Evolutionary conservation across 495 filamentous ascomycete genomes (phyloP), one percentile per base, ranked within the genome.

Genomic region (Tirmania nivea): DNA sequence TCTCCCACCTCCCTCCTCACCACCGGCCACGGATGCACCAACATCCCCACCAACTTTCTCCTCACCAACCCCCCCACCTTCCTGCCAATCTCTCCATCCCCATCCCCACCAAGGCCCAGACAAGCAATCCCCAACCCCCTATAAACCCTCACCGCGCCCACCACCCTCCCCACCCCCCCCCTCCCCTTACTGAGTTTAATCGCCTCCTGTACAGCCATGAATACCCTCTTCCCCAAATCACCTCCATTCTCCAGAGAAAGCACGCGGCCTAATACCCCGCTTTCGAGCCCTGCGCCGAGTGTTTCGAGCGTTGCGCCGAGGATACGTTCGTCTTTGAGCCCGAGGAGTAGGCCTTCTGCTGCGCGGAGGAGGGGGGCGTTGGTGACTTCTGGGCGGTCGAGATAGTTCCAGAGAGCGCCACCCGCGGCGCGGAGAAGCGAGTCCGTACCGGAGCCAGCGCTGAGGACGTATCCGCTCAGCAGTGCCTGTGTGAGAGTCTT

Each of bases 381-480:
- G 48, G 57, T 65, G 69, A 9, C 72, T 56, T 16, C 60, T 47
- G 6, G 64, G 49, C 31, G 69, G 67, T 16, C 67, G 49, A 54
- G 59, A 60, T 34, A 64, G 59, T 19, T 71, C 65, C 75, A 71
- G 17, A 97, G 67, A 3, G 86, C 86, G 1, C 74, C 72, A 31
- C 89, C 75, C 10, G 81, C 79, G 8, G 78, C 76, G 47, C 81
- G 78, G 14, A 95, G 72, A 7, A 95, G 70, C 8, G 83, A 78
- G 60, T 95, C 86, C 20, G 87, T 80, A 12, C 86, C 86, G 11
- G 81, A 79, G 59, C 85, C 84, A 31, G 86, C 83, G 17, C 86
- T 89, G 1, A 78, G 86, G 7, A 86, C 76, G 48, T 78, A 70
- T n/a, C 89, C 90, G 52, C 82, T 75, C 12, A 92, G 62, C 2